Evolutionary conservation across 2,329 filamentous ascomycete species (phyloP).

Genomic region (Cryphonectria japonica): DNA sequence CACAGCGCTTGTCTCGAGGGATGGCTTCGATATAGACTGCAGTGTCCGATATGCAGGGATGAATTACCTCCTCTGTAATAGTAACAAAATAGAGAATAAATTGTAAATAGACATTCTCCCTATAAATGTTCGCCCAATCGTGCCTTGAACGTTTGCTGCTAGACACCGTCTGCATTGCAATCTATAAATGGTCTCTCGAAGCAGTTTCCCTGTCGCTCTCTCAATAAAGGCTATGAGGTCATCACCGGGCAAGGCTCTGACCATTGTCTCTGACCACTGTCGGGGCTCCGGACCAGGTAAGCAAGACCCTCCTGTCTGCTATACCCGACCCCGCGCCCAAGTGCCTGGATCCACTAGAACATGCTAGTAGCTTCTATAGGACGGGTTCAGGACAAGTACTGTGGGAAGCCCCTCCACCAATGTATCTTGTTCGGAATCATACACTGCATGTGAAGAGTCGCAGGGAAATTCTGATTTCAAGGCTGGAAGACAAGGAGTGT

Average conservation of each 20-base stretch:
- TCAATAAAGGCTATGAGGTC: conserved; percentile 9
- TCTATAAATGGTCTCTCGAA: not conserved
- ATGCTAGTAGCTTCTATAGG: conserved; percentile 9
- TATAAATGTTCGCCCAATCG: not conserved
- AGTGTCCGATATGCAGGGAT: conserved; percentile 95
- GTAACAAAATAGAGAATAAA: not conserved
- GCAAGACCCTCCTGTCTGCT: not conserved
- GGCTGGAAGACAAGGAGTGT: not conserved
- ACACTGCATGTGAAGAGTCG: not conserved
- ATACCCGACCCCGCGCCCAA: not conserved
- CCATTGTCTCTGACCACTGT: not conserved
- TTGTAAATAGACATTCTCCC: conserved; percentile 14
- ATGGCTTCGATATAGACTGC: conserved; percentile 91
- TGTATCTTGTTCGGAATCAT: not conserved
- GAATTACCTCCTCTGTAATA: conserved; percentile 78
- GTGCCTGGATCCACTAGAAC: not conserved
- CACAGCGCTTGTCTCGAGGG: conserved; percentile 90
- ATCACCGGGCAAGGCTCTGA: not conserved
- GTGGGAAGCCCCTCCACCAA: too few relatives aligned
- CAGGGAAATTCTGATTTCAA: not conserved
- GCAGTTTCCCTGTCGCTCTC: not conserved
- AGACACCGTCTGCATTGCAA: not conserved
- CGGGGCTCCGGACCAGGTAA: not conserved
- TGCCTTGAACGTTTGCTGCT: not conserved
- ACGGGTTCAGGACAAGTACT: too few relatives aligned